Evolutionary conservation across 148 eudicot species (phyloP).

Genomic region (Pouteria glomerata): DNA sequence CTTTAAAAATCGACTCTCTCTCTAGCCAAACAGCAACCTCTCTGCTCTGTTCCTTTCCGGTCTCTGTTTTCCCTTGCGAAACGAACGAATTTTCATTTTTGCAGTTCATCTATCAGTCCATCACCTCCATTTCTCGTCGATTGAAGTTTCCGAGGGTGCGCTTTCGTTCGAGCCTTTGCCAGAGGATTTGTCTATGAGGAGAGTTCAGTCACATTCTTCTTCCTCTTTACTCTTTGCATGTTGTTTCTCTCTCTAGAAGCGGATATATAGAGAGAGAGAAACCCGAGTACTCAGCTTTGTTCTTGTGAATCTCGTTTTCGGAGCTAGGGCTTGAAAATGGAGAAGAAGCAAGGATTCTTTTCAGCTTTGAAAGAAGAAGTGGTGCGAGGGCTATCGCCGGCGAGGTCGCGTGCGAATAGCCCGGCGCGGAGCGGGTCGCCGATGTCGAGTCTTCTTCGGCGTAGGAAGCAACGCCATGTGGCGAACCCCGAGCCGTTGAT

Average conservation of each 20-base stretch:
- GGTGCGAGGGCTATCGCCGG: conserved; percentile 73
- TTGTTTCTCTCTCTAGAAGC: not conserved
- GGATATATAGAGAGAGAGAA: not conserved
- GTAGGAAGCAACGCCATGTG: conserved; percentile 28
- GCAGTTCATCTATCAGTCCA: too few relatives aligned
- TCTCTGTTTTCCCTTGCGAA: too few relatives aligned
- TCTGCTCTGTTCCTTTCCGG: too few relatives aligned
- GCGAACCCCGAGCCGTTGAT: conserved; percentile 25
- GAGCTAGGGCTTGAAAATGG: conserved; percentile 30
- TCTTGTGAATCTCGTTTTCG: not conserved
- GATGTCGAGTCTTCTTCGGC: conserved; percentile 49
- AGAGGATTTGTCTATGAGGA: conserved; percentile 8
- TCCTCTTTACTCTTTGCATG: not conserved
- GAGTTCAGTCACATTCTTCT: not conserved
- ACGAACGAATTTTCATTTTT: too few relatives aligned
- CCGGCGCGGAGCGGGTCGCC: conserved; percentile 53
- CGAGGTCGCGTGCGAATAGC: conserved; percentile 51
- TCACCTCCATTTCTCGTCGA: not conserved
- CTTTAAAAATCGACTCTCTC: too few relatives aligned
- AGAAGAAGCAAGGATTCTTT: conserved; percentile 72
- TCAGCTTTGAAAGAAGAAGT: conserved; percentile 72
- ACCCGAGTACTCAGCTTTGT: not conserved
- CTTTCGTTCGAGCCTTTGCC: not conserved
- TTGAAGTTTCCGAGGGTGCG: too few relatives aligned
- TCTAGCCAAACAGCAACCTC: too few relatives aligned